A percentile compares a stretch with the other conserved stretches of the same genome.
Evolutionary conservation across 2,329 filamentous ascomycete species (phyloP).

Genomic region (Stagonosporopsis tanaceti): DNA sequence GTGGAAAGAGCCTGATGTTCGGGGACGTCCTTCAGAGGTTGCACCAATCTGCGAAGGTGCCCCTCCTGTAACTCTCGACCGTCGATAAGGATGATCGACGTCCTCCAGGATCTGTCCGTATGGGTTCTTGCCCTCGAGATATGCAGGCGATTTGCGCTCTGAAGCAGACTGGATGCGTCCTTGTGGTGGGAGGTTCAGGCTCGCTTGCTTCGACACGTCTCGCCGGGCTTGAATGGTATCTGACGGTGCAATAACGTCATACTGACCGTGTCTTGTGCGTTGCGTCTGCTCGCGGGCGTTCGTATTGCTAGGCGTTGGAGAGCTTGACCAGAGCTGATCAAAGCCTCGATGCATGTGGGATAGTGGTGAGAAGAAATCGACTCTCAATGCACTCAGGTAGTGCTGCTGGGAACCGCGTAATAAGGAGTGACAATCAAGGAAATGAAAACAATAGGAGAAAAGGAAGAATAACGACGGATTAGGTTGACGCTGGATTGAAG

Average conservation of each 20-base stretch:
- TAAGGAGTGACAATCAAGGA: neutral
- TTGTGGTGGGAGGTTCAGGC: conserved; percentile 14
- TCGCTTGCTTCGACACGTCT: conserved; percentile 16
- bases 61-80: conserved; percentile 9
- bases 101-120: conserved; percentile 42
- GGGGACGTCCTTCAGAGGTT: conserved; percentile 27
- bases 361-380: neutral
- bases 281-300: conserved; percentile 23
- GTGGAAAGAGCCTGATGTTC: conserved; percentile 26
- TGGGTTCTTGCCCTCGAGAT: conserved; percentile 44
- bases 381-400: neutral
- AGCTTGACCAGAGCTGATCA: conserved; percentile 30
- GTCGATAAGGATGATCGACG: conserved; percentile 32
- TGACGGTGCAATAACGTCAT: conserved; percentile 15
- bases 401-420: conserved; percentile 8
- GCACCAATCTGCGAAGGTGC: conserved; percentile 35
- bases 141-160: conserved; percentile 35
- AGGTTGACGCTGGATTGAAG: conserved; percentile 26
- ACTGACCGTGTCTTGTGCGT: conserved; percentile 24
- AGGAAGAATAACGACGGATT: conserved; percentile 17
- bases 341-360: conserved; percentile 35
- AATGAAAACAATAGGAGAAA: conserved; percentile 21
- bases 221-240: conserved; percentile 16
- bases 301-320: conserved; percentile 23
- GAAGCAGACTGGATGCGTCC: conserved; percentile 9